Conservation (phyloP, 225 moss, liverwort and hornwort species). For the Polytrichum formosum region DNA sequence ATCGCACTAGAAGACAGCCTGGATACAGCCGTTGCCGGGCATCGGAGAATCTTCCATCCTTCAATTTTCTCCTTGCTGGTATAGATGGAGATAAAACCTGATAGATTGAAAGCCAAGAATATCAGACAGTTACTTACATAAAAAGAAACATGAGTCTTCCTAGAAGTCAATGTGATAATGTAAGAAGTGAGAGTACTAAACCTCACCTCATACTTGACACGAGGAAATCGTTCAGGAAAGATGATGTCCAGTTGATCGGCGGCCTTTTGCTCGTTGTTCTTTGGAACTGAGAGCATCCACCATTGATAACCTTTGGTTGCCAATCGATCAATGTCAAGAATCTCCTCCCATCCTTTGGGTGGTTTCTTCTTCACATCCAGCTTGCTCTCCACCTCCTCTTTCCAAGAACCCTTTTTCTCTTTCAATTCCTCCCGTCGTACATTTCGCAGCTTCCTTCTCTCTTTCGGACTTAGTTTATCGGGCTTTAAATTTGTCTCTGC, state of each 20-base stretch:
- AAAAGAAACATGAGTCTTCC: not conserved
- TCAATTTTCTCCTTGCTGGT: slow-evolving; percentile 59
- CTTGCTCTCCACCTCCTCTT: slow-evolving; percentile 76
- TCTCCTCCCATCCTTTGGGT: slow-evolving; percentile 65
- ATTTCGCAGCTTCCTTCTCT: slow-evolving; percentile 82
- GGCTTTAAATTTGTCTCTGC: slow-evolving; percentile 30
- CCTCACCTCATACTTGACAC: slow-evolving; percentile 68
- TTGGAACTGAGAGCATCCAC: slow-evolving; percentile 82
- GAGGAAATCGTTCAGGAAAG: slow-evolving; percentile 67
- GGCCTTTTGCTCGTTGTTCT: slow-evolving; percentile 64
- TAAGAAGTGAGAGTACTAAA: not conserved
- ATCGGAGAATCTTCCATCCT: slow-evolving; percentile 69
- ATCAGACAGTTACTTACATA: slow-evolving; percentile 1
- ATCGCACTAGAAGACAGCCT: slow-evolving; percentile 82
- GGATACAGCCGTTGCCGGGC: slow-evolving; percentile 72
- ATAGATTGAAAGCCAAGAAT: slow-evolving; percentile 14
- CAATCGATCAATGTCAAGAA: slow-evolving; percentile 78
- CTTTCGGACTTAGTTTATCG: slow-evolving; percentile 52
- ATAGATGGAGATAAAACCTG: slow-evolving; percentile 83
- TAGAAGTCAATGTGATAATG: not conserved
- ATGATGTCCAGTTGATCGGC: slow-evolving; percentile 59
- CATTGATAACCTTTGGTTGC: slow-evolving; percentile 71
- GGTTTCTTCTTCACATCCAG: slow-evolving; percentile 67
- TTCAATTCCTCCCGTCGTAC: slow-evolving; percentile 72
- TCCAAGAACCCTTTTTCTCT: slow-evolving; percentile 73